These are phyloP conservation scores for Lodderomyces parapsilosis DNA, from an alignment of 1,139 yeast genomes.

Conservation along the genomic window DNA sequence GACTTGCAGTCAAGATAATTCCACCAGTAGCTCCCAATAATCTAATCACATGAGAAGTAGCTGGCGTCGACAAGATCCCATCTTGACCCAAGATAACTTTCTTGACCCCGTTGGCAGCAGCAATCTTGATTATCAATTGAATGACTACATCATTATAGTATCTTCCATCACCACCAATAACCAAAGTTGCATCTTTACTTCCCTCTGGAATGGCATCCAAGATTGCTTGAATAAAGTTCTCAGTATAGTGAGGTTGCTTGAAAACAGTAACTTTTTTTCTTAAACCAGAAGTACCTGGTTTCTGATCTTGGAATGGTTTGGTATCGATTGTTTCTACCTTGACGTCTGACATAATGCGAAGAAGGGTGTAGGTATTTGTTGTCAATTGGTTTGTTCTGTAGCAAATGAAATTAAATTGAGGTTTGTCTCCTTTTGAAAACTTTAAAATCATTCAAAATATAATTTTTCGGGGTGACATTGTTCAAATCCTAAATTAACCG, in stretches of 20 bases:
- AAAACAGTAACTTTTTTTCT: constrained; percentile 89
- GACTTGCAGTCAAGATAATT: constrained; percentile 93
- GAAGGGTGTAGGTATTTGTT: background rate
- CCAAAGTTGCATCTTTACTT: constrained; percentile 66
- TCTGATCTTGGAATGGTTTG: constrained; percentile 84
- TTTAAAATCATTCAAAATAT: no score
- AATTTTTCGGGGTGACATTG: no score
- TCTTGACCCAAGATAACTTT: constrained; percentile 84
- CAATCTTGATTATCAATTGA: constrained; percentile 76
- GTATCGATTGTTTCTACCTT: constrained; percentile 46
- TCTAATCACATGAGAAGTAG: constrained; percentile 90
- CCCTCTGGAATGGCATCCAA: constrained; percentile 92
- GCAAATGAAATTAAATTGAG: background rate
- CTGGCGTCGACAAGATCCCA: constrained; percentile 92
- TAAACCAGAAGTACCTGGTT: constrained; percentile 97
- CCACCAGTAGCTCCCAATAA: constrained; percentile 85
- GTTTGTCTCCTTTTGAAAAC: no score
- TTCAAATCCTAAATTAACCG: no score
- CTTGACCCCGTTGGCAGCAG: constrained; percentile 88
- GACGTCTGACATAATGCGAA: constrained; percentile 10
- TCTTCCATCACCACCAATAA: constrained; percentile 97
- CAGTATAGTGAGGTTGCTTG: constrained; percentile 80
- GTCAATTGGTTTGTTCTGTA: background rate
- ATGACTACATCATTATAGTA: constrained; percentile 82
- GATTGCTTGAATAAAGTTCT: constrained; percentile 88